These are phyloP conservation scores for Hirsutella minnesotensis DNA, from an alignment of 2,329 filamentous ascomycete species.

Conservation along the genomic window DNA sequence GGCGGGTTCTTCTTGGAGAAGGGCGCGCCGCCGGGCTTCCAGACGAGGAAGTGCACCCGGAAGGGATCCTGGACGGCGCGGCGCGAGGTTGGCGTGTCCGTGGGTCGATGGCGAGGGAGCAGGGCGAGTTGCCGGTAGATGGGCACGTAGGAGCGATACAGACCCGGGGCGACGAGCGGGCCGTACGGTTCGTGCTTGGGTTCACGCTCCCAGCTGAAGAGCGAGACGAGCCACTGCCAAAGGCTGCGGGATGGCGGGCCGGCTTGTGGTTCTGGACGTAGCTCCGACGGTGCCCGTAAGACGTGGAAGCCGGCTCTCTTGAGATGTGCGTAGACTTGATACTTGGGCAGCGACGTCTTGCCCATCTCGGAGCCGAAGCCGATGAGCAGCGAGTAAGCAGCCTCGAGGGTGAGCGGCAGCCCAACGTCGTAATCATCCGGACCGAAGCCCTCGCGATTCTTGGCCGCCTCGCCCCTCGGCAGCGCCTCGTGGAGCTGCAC, in stretches of 20 bases:
- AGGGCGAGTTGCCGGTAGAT: constrained; percentile 70
- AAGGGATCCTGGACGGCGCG: constrained; percentile 40
- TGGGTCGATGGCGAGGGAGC: constrained; percentile 57
- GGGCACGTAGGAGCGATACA: constrained; percentile 53
- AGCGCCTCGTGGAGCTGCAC: constrained; percentile 37
- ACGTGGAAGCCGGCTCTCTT: constrained; percentile 76
- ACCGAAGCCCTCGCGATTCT: constrained; percentile 9
- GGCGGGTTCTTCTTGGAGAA: constrained; percentile 76
- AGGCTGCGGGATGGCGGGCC: constrained; percentile 13
- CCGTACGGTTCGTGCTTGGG: constrained; percentile 26
- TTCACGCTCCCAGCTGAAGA: constrained; percentile 21
- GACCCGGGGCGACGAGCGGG: constrained; percentile 48
- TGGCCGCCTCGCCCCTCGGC: constrained; percentile 18
- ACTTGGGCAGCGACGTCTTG: constrained; percentile 61
- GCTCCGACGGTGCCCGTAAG: constrained; percentile 46
- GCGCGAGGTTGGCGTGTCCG: constrained; percentile 11
- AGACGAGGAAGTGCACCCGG: constrained; percentile 68
- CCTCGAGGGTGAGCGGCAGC: constrained; percentile 82
- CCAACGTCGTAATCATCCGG: constrained; percentile 44
- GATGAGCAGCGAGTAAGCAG: constrained; percentile 75
- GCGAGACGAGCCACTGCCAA: constrained; percentile 42
- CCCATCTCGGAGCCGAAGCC: constrained; percentile 53
- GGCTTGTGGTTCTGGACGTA: constrained; percentile 5
- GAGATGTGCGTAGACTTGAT: constrained; percentile 77
- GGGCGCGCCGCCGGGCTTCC: constrained; percentile 49